Evolutionary conservation across 208 protist genomes (phyloP), one percentile per base, ranked within the genome.

Genomic region (Wallacemonas collosoma): DNA sequence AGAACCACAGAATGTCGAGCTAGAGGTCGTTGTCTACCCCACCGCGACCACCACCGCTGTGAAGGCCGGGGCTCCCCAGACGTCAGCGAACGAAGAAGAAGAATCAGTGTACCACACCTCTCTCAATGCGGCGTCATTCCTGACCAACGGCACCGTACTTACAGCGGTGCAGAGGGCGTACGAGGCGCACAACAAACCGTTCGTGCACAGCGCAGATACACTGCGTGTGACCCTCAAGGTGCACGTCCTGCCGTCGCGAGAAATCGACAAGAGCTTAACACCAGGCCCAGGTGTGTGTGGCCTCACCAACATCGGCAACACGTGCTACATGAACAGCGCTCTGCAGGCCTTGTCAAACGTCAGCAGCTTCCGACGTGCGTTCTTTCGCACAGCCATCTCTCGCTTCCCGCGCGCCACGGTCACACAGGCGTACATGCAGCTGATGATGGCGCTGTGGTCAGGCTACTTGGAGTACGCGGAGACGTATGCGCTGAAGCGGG

Each of bases 281-380:
- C 82, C 76, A 63, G 74, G 63, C 38, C 76, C 73, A 62, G 88
- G 91, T 67, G 75, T 91, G 43, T 93, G 91, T 65, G 94, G 94
- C 6, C 72, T 98, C 43, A 80, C 78, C 17, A 98, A 98, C 77
- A 74, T 97, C 14, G 93, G 95, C 43, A 98, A 97, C 76, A 96
- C 93, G 35, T 98, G 94, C 80, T 98, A 95, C 85, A 96, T 98
- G 93, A 97, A 97, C 75, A 88, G 92, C 47, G 91, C 90, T 1
- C 77, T 98, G 45, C 94, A 98, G 80, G 95, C 89, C 51, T 63
- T 98, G 26, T 85, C 82, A 38, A 92, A 98, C 71, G 82, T 98
- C 1, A 55, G 68, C 7, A 65, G 63, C 15, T 88, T 99, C 36
- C 87, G 88, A 0, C 80, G 80, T 8, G 82, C 80, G 48, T 81